Evolutionary conservation across 768 basidiomycete species (phyloP), one percentile per base, ranked within the genome.

Genomic region (Lactarius vividus): DNA sequence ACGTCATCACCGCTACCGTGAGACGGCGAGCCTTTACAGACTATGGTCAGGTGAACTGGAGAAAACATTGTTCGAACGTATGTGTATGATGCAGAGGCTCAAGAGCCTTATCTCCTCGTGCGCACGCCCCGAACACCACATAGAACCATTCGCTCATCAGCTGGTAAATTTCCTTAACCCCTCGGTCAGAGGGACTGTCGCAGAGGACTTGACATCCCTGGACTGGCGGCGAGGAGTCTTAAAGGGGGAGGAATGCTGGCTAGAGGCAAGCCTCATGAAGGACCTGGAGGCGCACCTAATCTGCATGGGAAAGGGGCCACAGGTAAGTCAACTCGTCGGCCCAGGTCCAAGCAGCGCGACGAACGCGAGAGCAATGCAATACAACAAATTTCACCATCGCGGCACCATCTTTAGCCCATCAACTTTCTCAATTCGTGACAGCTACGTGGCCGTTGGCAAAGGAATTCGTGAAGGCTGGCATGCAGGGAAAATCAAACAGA

Each of bases 41-140:
- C 10, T 4, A 52, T 39, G 18, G 53, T 39, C 46, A 77, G 75
- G 75, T 16, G 71, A 77, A 46, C 26, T 76, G 33, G 75, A 77
- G 61, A 69, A 65, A 28, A 75, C 75, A 0, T 72, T 76, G 58
- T 70, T 75, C n/a, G 61, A 53, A 2, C 64, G 46, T 0, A 74
- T 77, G 56, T 71, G 71, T 18, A 65, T 65, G 65, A 65, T 26
- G 10, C 75, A 76, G 62, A 74, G 65, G 31, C 37, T 77, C 3
- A 35, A 53, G 52, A 29, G 31, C 18, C 53, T 23, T 35, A 28
- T 20, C 39, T 39, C 46, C 46, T 49, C 23, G 11, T 49, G 46
- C 4, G 23, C 46, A 49, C 11, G 23, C 10, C 46, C 11, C 3
- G 5, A 13, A 49, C n/a, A n/a, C 11, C 46, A 11, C 46, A 49